phyloP scores from a whole-genome alignment of 2,329 filamentous ascomycete genomes.

The Botrytis elliptica region DNA sequence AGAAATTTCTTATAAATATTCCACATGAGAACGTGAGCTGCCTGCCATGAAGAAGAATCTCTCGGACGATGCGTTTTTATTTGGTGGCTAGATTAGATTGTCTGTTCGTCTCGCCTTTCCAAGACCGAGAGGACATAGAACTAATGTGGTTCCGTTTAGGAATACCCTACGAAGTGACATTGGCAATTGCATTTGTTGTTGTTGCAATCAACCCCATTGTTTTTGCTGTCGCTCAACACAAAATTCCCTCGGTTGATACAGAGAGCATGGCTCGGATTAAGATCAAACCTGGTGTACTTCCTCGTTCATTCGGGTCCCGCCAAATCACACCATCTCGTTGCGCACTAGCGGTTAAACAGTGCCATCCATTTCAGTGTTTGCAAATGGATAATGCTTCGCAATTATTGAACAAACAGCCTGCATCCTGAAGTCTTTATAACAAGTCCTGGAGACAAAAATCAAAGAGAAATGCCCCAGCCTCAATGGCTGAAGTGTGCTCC shows the following conservation, averaged over 20 bases:
- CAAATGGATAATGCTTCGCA: not conserved
- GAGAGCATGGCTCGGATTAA: fast-evolving
- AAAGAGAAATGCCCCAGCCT: not conserved
- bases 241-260: fast-evolving
- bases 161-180: too few relatives aligned
- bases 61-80: too few relatives aligned
- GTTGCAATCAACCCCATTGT: not conserved
- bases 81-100: fast-evolving
- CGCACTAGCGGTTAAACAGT: not conserved
- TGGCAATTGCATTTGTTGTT: too few relatives aligned
- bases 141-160: too few relatives aligned
- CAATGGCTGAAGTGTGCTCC: not conserved
- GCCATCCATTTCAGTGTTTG: not conserved
- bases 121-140: not conserved
- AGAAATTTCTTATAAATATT: not conserved
- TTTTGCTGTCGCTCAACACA: not conserved
- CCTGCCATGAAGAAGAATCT: too few relatives aligned
- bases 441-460: fast-evolving
- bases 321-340: not conserved
- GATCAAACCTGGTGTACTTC: fast-evolving
- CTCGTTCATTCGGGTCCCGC: not conserved
- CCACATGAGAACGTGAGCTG: not conserved
- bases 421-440: not conserved
- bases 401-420: not conserved
- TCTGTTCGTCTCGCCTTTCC: fast-evolving